phyloP scores from a whole-genome alignment of 2,329 filamentous ascomycete species.

The Epichloe sylvatica region DNA sequence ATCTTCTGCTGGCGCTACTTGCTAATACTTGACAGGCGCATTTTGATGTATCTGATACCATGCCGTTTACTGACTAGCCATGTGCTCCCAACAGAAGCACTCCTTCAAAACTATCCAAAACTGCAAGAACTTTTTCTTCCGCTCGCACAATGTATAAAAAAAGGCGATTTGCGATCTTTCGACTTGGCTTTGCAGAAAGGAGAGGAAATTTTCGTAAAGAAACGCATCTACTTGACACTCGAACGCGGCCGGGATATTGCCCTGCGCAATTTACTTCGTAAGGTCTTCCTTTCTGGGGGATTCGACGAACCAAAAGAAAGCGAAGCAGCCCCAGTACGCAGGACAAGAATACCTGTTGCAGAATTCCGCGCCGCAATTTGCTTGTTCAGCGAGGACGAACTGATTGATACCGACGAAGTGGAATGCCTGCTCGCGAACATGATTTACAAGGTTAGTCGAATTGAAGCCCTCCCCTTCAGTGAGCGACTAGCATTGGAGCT shows the following conservation, averaged over 20 bases:
- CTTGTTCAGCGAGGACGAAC: constrained; percentile 51
- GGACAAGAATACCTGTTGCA: constrained; percentile 65
- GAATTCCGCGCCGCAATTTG: constrained; percentile 79
- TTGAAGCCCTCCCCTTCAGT: constrained; percentile 5
- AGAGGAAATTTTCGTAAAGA: constrained; percentile 86
- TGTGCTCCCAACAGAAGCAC: constrained; percentile 57
- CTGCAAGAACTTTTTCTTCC: constrained; percentile 69
- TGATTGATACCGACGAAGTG: constrained; percentile 77
- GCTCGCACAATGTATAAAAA: constrained; percentile 63
- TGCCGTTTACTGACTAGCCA: constrained; percentile 83
- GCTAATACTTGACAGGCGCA: constrained; percentile 46
- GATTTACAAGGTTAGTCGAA: constrained; percentile 74
- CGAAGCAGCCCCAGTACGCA: constrained; percentile 45
- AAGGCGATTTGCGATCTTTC: constrained; percentile 70
- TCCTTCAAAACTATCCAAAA: constrained; percentile 62
- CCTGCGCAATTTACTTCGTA: constrained; percentile 78
- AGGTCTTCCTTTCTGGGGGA: constrained; percentile 81
- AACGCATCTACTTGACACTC: constrained; percentile 85
- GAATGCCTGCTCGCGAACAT: constrained; percentile 91
- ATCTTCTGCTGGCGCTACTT: background rate
- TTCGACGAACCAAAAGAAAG: constrained; percentile 65
- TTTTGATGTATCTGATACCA: constrained; percentile 87
- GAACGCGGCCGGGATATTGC: constrained; percentile 87
- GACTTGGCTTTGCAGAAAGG: constrained; percentile 66
- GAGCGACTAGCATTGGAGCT: background rate